These are phyloP conservation scores for Acacia concinna DNA, from an alignment of 331 rosid species.

Conservation along the genomic window DNA sequence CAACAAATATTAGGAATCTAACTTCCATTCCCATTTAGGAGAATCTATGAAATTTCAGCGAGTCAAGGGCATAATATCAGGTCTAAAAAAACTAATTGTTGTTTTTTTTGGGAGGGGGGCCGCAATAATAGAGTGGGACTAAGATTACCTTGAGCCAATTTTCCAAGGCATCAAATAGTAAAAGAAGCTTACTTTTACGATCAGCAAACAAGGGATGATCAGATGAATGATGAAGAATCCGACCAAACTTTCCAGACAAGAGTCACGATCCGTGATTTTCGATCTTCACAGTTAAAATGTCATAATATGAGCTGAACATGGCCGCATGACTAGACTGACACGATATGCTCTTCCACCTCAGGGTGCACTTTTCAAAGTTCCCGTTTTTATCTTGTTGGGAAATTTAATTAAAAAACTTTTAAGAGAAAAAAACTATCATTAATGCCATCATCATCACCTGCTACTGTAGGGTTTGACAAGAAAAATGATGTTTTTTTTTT, in stretches of 20 bases:
- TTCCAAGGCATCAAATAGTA: neutral
- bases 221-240: neutral
- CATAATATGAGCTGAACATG: neutral
- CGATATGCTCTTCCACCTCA: constrained; percentile 4
- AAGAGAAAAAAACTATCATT: neutral
- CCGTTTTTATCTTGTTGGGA: constrained; percentile 15
- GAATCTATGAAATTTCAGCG: neutral
- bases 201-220: neutral
- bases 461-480: constrained; percentile 28
- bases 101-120: too few relatives aligned
- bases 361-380: constrained; percentile 34
- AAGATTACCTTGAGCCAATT: constrained; percentile 3
- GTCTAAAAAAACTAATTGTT: too few relatives aligned
- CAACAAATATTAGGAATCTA: neutral
- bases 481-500: neutral
- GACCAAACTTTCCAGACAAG: constrained; percentile 11
- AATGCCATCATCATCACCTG: constrained; percentile 28
- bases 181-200: neutral
- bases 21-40: neutral
- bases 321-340: constrained; percentile 36
- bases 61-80: neutral
- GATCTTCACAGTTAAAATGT: neutral
- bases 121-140: neutral
- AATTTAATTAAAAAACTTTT: neutral
- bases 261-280: constrained; percentile 26